phyloP scores from a whole-genome alignment of 305 asterid species.

The Plantago coronopus region DNA sequence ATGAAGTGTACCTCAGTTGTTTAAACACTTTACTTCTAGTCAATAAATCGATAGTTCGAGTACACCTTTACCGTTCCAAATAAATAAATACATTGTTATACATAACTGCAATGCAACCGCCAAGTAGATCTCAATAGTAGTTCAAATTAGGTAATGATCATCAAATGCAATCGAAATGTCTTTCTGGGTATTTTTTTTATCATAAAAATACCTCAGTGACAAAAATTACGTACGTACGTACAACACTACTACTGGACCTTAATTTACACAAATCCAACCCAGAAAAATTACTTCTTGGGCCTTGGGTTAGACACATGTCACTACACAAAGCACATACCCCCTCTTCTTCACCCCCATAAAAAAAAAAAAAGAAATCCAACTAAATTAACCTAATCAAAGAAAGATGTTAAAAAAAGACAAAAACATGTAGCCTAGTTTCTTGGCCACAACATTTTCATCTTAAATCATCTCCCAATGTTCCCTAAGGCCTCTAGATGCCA shows the following conservation, averaged over 20 bases:
- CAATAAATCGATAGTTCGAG: no score
- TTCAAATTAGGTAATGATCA: no score
- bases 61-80: no score
- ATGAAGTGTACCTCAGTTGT: no score
- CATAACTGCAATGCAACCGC: no score
- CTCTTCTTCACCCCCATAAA: not conserved
- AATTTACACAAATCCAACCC: constrained; percentile 39
- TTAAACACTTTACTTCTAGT: no score
- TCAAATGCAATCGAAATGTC: constrained; percentile 9
- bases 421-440: constrained; percentile 15
- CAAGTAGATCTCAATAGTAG: not conserved
- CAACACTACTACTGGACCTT: not conserved
- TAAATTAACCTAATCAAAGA: constrained; percentile 14
- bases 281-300: constrained; percentile 29
- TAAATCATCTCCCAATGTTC: constrained; percentile 29
- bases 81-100: no score
- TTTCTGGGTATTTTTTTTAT: constrained; percentile 34
- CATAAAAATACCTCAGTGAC: constrained; percentile 49
- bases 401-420: constrained; percentile 36
- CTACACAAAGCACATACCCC: not conserved
- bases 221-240: constrained; percentile 28
- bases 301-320: constrained; percentile 24
- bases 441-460: constrained; percentile 24
- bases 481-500: no score
- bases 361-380: not conserved